Base-by-base conservation (phyloP, 2,329 filamentous ascomycete species). In the Nectriaceae sp. region DNA sequence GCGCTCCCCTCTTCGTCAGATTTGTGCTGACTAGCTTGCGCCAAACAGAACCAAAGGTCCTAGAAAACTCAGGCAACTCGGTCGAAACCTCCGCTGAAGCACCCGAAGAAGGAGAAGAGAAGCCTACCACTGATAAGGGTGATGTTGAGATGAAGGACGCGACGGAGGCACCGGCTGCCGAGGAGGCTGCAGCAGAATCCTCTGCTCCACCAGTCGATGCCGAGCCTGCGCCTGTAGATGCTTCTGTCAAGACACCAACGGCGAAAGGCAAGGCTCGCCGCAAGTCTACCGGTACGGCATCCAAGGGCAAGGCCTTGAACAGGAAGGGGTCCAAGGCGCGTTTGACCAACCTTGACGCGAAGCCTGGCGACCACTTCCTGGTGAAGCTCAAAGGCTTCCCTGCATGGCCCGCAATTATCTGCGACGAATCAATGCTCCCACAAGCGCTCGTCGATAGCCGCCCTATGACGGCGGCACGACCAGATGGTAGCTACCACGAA, bases 321-420 rank as follows among this genome's bases (percentile, higher is more conserved):
- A 90, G 87, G 75, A 96, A 94, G 78, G 88, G 85, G 66, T 92
- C 89, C 40, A 86, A 85, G 72, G 78, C 80, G 53, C 85, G 86
- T 65, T 77, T 88, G 55, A 80, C 80, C 38, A 82, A 90, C 60
- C 78, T 90, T 44, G 83, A 96, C 66, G 92, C 90, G 55, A 80
- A 96, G 75, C 89, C 94, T 4, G 94, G 95, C 59, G 88, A 97
- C 63, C 88, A 92, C 72, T 97, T 88, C 73, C 85, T 96, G 65
- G 90, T 95, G 56, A 89, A 92, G 70, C 85, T 99, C 70, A 96
- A 95, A 78, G 94, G 93, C 51, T 96, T 90, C 70, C 90, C 94
- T 24, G 87, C 90, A 33, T 99, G 94, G 94, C 94, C 94, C 15
- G 87, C 90, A 46, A 89, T 99, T 65, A 84, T 99, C 61, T 94